Conservation (phyloP, 1,284 basidiomycete species). For the Omphalotus olearius region DNA sequence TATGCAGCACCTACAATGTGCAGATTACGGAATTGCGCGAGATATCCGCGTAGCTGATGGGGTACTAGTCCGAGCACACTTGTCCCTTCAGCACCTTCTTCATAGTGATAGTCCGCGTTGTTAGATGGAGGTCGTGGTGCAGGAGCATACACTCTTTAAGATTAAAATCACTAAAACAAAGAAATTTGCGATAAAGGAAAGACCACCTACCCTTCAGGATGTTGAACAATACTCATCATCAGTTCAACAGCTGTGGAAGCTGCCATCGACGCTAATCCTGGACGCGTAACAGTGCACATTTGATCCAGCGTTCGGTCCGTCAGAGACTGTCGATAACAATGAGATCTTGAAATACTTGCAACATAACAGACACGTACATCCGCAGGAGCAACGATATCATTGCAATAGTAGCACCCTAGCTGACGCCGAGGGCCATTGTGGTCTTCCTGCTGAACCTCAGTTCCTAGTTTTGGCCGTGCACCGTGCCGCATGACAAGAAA, state of each 20-base stretch:
- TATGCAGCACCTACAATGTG: conserved; percentile 86
- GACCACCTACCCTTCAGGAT: conserved; percentile 73
- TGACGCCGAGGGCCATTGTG: conserved; percentile 25
- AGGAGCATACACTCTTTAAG: conserved; percentile 35
- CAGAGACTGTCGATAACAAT: conserved; percentile 57
- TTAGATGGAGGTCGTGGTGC: conserved; percentile 51
- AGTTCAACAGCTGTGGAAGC: conserved; percentile 91
- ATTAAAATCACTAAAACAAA: not conserved
- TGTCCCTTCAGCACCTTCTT: conserved; percentile 30
- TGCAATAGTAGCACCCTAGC: conserved; percentile 97
- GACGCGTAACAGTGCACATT: conserved; percentile 99
- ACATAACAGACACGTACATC: conserved; percentile 60
- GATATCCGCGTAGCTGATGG: conserved; percentile 90
- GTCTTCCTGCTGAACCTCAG: conserved; percentile 10
- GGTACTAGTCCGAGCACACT: conserved; percentile 84
- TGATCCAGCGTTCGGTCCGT: conserved; percentile 95
- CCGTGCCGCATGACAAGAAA: conserved; percentile 98
- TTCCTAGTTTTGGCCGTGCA: conserved; percentile 42
- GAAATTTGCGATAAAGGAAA: not conserved
- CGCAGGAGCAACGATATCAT: conserved; percentile 94
- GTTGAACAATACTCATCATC: conserved; percentile 85
- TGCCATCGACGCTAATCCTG: conserved; percentile 91
- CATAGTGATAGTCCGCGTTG: conserved; percentile 26
- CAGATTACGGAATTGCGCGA: conserved; percentile 83
- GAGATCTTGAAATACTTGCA: not conserved